A percentile compares a stretch with the other conserved stretches of the same genome.
phyloP scores from a whole-genome alignment of 1,284 basidiomycete species.

The Leccinum griseonigrum region DNA sequence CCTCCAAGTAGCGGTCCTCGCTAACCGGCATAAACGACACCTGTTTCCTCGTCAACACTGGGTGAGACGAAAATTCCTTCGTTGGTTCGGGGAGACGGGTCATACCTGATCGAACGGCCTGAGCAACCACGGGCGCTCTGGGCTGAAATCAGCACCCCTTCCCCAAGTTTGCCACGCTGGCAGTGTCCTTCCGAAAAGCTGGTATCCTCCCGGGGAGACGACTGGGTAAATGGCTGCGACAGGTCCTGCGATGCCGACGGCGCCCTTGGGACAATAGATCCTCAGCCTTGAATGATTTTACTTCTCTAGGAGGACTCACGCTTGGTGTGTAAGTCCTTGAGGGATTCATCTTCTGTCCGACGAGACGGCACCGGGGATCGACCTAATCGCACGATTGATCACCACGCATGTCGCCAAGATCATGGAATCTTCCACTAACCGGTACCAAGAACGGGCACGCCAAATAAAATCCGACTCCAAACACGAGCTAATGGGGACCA shows the following conservation, averaged over 20 bases:
- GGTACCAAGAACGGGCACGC: conserved; percentile 62
- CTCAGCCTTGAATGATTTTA: background rate
- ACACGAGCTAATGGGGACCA: conserved; percentile 44
- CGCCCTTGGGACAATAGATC: conserved; percentile 41
- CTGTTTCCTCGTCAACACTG: conserved; percentile 25
- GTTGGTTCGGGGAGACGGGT: background rate
- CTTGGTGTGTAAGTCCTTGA: conserved; percentile 60
- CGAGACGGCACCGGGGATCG: conserved; percentile 57
- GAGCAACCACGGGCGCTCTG: conserved; percentile 58
- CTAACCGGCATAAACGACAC: conserved; percentile 45
- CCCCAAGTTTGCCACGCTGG: conserved; percentile 66
- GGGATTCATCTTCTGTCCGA: conserved; percentile 66
- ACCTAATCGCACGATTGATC: conserved; percentile 37
- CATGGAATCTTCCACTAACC: conserved; percentile 32
- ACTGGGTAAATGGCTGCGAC: conserved; percentile 66
- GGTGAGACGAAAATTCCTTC: background rate
- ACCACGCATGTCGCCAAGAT: background rate
- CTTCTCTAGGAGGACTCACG: conserved; percentile 31
- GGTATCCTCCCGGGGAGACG: conserved; percentile 65
- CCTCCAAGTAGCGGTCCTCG: conserved; percentile 48
- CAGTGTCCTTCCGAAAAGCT: conserved; percentile 57
- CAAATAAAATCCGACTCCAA: conserved; percentile 62
- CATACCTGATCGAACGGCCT: conserved; percentile 62
- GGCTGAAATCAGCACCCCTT: conserved; percentile 44
- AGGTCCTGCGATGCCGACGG: conserved; percentile 60